phyloP scores from a whole-genome alignment of 2,329 filamentous ascomycete genomes.

The Calonectria leucothoes region DNA sequence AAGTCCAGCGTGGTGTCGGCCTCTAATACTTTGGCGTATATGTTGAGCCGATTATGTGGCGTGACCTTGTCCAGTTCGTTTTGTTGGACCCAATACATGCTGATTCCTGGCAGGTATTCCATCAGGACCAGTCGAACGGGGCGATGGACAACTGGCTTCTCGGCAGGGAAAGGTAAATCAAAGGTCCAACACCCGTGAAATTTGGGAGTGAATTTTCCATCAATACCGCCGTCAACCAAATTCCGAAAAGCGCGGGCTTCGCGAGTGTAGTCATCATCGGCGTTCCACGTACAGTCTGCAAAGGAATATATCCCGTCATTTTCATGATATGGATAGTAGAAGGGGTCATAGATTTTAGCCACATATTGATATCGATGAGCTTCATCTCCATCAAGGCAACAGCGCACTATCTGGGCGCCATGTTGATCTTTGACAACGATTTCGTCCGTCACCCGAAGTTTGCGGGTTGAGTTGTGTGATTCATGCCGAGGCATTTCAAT shows the following conservation, averaged over 20 bases:
- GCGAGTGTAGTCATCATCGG: neutral
- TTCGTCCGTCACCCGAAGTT: too few species aligned
- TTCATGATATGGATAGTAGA: too few species aligned
- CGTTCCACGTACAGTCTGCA: neutral
- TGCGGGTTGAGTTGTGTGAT: too few species aligned
- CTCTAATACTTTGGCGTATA: neutral
- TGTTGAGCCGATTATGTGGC: neutral
- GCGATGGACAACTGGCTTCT: neutral
- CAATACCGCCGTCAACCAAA: neutral
- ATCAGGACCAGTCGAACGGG: neutral
- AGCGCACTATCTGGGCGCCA: too few species aligned
- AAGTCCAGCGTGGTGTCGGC: neutral
- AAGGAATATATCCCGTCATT: neutral
- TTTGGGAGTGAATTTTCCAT: neutral
- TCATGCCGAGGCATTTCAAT: too few species aligned
- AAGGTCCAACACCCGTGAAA: neutral
- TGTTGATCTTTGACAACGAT: too few species aligned
- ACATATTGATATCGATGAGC: too few species aligned
- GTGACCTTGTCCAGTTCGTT: neutral
- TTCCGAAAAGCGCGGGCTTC: neutral
- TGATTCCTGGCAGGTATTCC: neutral
- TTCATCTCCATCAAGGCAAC: too few species aligned
- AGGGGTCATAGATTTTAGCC: too few species aligned
- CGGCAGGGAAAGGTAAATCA: neutral
- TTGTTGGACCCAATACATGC: neutral